Evolutionary conservation across 148 eudicot species (phyloP), one percentile per base, ranked within the genome.

Genomic region (Beta vulgaris): DNA sequence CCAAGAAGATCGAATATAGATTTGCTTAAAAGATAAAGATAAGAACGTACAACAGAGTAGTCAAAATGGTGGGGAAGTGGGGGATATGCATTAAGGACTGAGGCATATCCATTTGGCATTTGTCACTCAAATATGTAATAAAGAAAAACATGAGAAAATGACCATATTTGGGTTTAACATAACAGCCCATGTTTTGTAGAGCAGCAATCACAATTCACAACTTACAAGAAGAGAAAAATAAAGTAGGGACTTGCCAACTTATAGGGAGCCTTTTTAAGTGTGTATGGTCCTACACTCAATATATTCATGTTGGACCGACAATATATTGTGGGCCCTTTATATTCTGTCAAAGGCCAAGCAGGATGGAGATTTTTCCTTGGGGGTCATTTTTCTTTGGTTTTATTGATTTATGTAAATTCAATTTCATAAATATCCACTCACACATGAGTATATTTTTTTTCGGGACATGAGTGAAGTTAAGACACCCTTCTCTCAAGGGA

Each of bases 221-320:
- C 25, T 6, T 6, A 21, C 42, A 35, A 35, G n/a, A n/a, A 36
- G 25, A 6, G 8, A 39, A 21, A 34, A 32, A 13, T 32, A 26
- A 25, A 12, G 21, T 37, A 19, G 40, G n/a, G 54, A 23, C 6
- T 69, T 77, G 70, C 71, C 72, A 43, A 57, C 63, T 57, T 68
- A 13, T 76, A 36, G 48, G 75, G 44, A 55, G 36, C 23, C 6
- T 58, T 46, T 60, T 34, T 34, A 43, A 29, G n/a, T n/a, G n/a
- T n/a, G n/a, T n/a, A n/a, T 19, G 71, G 78, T 3, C 62, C 66
- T 75, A 25, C 60, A 34, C 18, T 1, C 13, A 10, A 61, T 39
- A 35, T 64, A 72, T 63, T 26, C 23, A 28, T 37, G 74, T 49
- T 40, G 74, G 77, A 6, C 49, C 46, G 21, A 67, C 51, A 59